Percentiles rank a stretch among this genome's conserved stretches.
phyloP scores from a whole-genome alignment of 176 grass and related monocot species.

The Cocos nucifera region DNA sequence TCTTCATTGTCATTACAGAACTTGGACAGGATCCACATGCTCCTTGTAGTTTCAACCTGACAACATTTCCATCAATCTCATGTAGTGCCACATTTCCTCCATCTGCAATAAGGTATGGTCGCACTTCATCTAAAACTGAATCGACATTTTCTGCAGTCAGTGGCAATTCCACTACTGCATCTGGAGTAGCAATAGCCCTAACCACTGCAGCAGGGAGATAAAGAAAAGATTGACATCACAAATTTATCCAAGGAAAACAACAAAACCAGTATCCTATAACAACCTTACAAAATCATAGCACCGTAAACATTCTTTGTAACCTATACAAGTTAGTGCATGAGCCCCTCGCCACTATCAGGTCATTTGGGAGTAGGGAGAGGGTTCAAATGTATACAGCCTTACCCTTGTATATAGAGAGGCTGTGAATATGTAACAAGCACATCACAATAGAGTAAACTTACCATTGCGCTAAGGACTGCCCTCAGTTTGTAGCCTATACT shows the following conservation, averaged over 20 bases:
- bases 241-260: not conserved
- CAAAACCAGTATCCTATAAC: no score
- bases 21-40: constrained; percentile 92
- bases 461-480: no score
- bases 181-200: constrained; percentile 59
- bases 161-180: constrained; percentile 44
- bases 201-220: constrained; percentile 35
- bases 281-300: no score
- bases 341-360: no score
- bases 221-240: not conserved
- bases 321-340: no score
- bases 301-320: no score
- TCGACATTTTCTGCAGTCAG: constrained; percentile 94
- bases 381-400: no score
- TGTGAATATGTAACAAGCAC: no score
- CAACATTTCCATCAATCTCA: constrained; percentile 83
- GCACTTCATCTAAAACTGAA: constrained; percentile 81
- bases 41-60: constrained; percentile 78
- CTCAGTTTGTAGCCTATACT: no score
- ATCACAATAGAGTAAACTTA: no score
- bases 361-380: no score
- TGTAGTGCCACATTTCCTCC: constrained; percentile 87
- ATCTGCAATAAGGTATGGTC: constrained; percentile 92
- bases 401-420: no score
- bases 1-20: constrained; percentile 87